Evolutionary conservation across 805 yeast genomes (phyloP).

Genomic region (Yarrowia divulgata): DNA sequence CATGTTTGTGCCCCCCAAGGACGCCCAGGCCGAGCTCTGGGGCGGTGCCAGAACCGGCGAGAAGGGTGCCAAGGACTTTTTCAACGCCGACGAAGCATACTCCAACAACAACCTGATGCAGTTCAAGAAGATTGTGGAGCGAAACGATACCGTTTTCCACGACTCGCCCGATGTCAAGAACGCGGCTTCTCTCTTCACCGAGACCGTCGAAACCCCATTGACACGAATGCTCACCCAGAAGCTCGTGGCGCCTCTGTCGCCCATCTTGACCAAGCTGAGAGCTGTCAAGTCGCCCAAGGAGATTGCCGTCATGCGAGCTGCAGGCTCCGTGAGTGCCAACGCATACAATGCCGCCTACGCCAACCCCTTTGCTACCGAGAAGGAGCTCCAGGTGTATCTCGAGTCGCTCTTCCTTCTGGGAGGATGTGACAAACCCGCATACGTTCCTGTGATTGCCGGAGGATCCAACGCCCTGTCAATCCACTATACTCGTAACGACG

Average conservation of each 20-base stretch:
- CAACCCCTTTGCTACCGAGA: constrained; percentile 65
- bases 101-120: constrained; percentile 52
- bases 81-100: constrained; percentile 83
- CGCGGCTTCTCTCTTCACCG: constrained; percentile 33
- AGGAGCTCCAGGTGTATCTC: constrained; percentile 76
- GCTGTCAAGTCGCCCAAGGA: constrained; percentile 79
- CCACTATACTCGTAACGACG: constrained; percentile 94
- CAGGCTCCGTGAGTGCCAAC: constrained; percentile 80
- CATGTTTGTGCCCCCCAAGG: constrained; percentile 80
- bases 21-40: constrained; percentile 84
- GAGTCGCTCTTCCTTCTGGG: constrained; percentile 83
- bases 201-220: constrained; percentile 17
- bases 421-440: constrained; percentile 90
- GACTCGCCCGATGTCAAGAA: constrained; percentile 37
- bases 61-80: constrained; percentile 78
- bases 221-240: constrained; percentile 4
- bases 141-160: constrained; percentile 40
- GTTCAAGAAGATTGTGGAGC: constrained; percentile 31
- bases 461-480: constrained; percentile 89
- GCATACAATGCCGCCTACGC: constrained; percentile 87
- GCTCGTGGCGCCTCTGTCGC: constrained; percentile 10
- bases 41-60: constrained; percentile 92
- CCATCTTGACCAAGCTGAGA: constrained; percentile 51
- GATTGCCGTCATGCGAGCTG: constrained; percentile 76
- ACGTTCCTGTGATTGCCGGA: constrained; percentile 95